Evolutionary conservation across 192 early-diverging fungal genomes (phyloP), one percentile per base, ranked within the genome.

Genomic region (Geranomyces michiganensis): DNA sequence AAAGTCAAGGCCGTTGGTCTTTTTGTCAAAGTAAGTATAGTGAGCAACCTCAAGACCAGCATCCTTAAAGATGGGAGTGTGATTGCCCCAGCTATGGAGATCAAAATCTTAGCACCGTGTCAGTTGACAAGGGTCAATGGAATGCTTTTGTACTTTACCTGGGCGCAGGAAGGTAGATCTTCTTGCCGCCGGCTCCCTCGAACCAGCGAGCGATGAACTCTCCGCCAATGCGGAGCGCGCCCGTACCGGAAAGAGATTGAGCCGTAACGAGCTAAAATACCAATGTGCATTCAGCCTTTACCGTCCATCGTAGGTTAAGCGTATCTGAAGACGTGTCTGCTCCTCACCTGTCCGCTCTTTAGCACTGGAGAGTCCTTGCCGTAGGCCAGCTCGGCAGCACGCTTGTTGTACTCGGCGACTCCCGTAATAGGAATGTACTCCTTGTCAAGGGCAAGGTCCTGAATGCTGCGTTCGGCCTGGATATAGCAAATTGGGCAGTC

Each of bases 361-460:
- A 97, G 78, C 2, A 88, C 84, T 33, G 84, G 62, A 36, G 87
- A 89, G 67, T 92, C 85, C 3, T 82, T 81, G 77, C 95, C 95
- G 72, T 94, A 96, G 24, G 94, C 93, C 41, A 99, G 88, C 64
- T 89, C 70, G 67, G 89, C 88, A 24, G 96, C 92, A 29, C 89
- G 90, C 75, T 85, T 79, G 67, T 88, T 93, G 85, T 96, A 99
- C 47, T 81, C 78, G 24, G 93, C 81, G 44, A 94, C 83, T 78
- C 97, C 97, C 32, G 92, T 95, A 72, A 99, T 99, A 36, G 91
- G 90, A 73, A 95, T 89, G 68, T 99, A 99, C 87, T 99, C 97
- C 84, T 99, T 96, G 86, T 96, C 92, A 31, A 93, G 83, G 44
- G 70, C 22, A 53, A 85, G 82, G 12, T 85, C 71, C 36, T 89